These are phyloP conservation scores for Pythium phragmitis DNA, from an alignment of 352 stramenopile species.

Conservation along the genomic window DNA sequence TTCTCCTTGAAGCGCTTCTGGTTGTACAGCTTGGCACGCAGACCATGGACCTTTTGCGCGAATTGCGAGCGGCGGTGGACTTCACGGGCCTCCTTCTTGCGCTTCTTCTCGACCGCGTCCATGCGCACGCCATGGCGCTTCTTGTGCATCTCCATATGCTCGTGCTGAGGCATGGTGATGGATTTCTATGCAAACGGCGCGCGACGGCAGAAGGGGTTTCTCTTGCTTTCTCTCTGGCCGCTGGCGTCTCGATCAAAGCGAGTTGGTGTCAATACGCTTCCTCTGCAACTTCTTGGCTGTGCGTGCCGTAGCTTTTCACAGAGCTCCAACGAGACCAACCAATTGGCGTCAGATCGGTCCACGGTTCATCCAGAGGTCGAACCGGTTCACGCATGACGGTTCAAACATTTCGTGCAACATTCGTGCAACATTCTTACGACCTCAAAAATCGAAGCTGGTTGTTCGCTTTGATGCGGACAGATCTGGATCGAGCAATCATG, in stretches of 20 bases:
- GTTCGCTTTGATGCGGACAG: neutral
- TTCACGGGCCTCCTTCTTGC: constrained; percentile 98
- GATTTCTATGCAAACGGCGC: neutral
- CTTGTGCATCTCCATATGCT: constrained; percentile 99
- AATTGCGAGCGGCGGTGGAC: constrained; percentile 97
- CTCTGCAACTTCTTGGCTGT: constrained; percentile 12
- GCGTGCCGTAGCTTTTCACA: constrained; percentile 21
- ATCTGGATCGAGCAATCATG: constrained; percentile 6
- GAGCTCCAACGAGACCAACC: constrained; percentile 21
- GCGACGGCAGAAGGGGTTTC: neutral
- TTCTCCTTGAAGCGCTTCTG: constrained; percentile 99
- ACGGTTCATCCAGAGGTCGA: constrained; percentile 10
- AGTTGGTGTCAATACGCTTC: neutral
- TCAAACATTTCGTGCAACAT: constrained; percentile 11
- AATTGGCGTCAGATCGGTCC: constrained; percentile 23
- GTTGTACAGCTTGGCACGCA: constrained; percentile 99
- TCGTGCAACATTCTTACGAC: constrained; percentile 14
- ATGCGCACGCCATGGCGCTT: constrained; percentile 99
- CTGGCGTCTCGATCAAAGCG: neutral
- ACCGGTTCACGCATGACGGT: constrained; percentile 6
- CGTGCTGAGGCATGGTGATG: constrained; percentile 96
- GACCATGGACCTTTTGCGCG: constrained; percentile 97
- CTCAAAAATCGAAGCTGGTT: constrained; percentile 9
- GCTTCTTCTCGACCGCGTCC: constrained; percentile 95
- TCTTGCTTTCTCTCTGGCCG: constrained; percentile 3